Evolutionary conservation across 2,329 filamentous ascomycete species (phyloP), one percentile per base, ranked within the genome.

Genomic region (Beauveria varroae): DNA sequence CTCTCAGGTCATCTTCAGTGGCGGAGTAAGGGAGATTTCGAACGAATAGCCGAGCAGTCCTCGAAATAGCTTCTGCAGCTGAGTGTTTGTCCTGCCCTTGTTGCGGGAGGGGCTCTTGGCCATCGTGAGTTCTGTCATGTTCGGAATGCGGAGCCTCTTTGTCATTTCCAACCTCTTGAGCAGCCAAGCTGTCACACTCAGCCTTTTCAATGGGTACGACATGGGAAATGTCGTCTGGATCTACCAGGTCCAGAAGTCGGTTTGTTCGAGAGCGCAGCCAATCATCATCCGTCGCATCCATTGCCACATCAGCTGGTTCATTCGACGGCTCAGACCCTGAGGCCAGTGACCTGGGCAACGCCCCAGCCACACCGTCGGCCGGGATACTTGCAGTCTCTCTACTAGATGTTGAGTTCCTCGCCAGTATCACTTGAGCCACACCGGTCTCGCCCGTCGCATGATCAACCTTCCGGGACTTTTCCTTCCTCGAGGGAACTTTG

Each of bases 181-280:
- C 47, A 20, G 41, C 50, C 41, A 50, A 46, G 49, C 20, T 60
- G 20, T 60, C 41, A 34, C 37, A 30, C 24, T 37, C 40, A 55
- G 65, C 54, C 52, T 59, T 62, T 51, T 44, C 50, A 5, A 52
- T 53, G 28, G 47, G 56, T 52, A 37, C 34, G 44, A 44, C 60
- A 56, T 66, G 64, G 60, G 69, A 66, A 62, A 76, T 66, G 63
- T 89, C 84, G 63, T 87, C 87, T 49, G 91, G 88, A 68, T 96
- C 91, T 59, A 93, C 80, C 30, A 98, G 79, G 72, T 93, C 95
- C 56, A 97, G 80, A 54, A 96, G 78, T 68, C 93, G 85, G 75
- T 88, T 97, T 16, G 93, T 98, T 67, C 90, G 86, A 64, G 90
- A 93, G 62, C 93, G 86, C 67, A 97, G 80, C 95, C 95, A 99